Conservation (phyloP, 2,329 filamentous ascomycete species). For the Juglanconis sp. region DNA sequence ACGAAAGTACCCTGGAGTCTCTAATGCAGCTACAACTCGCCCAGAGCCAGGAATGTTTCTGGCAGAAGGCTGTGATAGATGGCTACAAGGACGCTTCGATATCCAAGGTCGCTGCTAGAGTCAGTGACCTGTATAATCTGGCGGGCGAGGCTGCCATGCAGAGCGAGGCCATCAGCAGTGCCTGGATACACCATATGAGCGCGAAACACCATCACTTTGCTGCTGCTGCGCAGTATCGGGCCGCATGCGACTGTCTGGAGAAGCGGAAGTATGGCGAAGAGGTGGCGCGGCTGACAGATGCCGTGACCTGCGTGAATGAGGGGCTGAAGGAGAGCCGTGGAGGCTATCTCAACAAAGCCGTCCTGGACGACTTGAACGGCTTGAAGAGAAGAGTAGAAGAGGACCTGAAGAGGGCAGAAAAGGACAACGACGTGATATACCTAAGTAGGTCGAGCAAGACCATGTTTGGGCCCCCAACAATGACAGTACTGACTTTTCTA, state of each 20-base stretch:
- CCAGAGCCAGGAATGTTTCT: slow-evolving; percentile 95
- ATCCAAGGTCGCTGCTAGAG: slow-evolving; percentile 81
- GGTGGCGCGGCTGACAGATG: slow-evolving; percentile 80
- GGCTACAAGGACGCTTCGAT: slow-evolving; percentile 89
- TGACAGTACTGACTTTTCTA: slow-evolving; percentile 33
- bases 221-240: slow-evolving; percentile 88
- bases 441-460: slow-evolving; percentile 55
- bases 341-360: slow-evolving; percentile 73
- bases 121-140: slow-evolving; percentile 84
- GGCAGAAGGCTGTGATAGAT: slow-evolving; percentile 95
- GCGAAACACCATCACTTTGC: slow-evolving; percentile 98
- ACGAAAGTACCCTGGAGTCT: slow-evolving; percentile 79
- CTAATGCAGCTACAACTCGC: slow-evolving; percentile 81
- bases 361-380: slow-evolving; percentile 77
- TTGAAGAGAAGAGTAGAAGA: slow-evolving; percentile 81
- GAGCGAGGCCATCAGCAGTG: slow-evolving; percentile 83
- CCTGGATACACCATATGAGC: slow-evolving; percentile 97
- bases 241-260: slow-evolving; percentile 86
- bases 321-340: slow-evolving; percentile 76
- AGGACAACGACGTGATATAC: slow-evolving; percentile 96
- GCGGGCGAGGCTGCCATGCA: slow-evolving; percentile 84
- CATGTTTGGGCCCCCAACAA: background rate
- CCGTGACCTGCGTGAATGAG: slow-evolving; percentile 77
- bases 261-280: slow-evolving; percentile 95
- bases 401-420: slow-evolving; percentile 87